Percentiles rank a stretch among this genome's conserved stretches.
These are phyloP conservation scores for Dothiorella sarmentorum DNA, from an alignment of 2,329 filamentous ascomycete species.

Conservation along the genomic window DNA sequence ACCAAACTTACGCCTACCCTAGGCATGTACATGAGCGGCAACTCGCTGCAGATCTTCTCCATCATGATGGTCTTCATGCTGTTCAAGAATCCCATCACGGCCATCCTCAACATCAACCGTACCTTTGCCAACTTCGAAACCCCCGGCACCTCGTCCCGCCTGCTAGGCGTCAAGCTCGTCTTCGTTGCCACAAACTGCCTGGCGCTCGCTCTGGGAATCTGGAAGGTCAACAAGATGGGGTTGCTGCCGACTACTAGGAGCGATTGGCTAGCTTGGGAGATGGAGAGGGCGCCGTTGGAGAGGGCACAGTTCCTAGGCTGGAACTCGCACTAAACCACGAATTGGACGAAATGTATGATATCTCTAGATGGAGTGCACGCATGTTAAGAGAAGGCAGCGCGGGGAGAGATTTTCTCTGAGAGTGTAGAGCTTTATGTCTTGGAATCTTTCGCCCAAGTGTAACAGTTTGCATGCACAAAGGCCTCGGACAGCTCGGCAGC, in stretches of 20 bases:
- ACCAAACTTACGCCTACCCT: not conserved
- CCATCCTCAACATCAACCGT: slow-evolving; percentile 74
- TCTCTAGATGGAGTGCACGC: not conserved
- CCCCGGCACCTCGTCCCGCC: slow-evolving; percentile 66
- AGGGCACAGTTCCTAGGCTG: slow-evolving; percentile 16
- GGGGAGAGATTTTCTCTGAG: no score
- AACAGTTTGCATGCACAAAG: no score
- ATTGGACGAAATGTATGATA: not conserved
- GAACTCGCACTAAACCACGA: not conserved
- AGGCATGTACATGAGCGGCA: slow-evolving; percentile 99
- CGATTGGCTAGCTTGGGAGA: slow-evolving; percentile 97
- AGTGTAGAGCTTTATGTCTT: no score
- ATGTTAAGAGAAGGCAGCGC: not conserved
- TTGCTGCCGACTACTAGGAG: slow-evolving; percentile 93
- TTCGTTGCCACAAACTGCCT: slow-evolving; percentile 86
- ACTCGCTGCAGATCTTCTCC: slow-evolving; percentile 96
- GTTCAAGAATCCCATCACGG: slow-evolving; percentile 92
- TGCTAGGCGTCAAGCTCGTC: slow-evolving; percentile 79
- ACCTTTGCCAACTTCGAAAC: slow-evolving; percentile 92
- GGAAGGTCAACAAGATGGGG: slow-evolving; percentile 97
- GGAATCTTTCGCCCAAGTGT: no score
- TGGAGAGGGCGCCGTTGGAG: slow-evolving; percentile 32
- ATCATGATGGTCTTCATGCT: slow-evolving; percentile 99
- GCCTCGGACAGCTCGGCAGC: no score
- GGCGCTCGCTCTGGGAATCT: slow-evolving; percentile 80